These are phyloP conservation scores for Globisporangium acanthophoron DNA, from an alignment of 352 stramenopile species.

Conservation along the genomic window DNA sequence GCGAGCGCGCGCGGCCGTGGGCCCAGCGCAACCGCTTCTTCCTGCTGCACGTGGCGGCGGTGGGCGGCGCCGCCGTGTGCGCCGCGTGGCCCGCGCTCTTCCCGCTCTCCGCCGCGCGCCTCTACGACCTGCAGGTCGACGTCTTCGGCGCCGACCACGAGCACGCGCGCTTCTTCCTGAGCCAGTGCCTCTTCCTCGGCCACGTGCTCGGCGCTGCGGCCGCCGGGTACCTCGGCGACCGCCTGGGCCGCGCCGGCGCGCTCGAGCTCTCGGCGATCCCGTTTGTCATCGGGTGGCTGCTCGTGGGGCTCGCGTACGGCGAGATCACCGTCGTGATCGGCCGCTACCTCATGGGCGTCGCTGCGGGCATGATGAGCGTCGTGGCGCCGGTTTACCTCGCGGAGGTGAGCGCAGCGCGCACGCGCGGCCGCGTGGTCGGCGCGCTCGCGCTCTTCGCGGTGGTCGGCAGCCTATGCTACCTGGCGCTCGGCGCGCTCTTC, in stretches of 20 bases:
- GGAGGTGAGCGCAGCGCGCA: slow-evolving; percentile 57
- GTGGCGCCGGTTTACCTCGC: slow-evolving; percentile 66
- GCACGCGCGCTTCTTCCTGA: slow-evolving; percentile 67
- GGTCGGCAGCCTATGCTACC: slow-evolving; percentile 40
- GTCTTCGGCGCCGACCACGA: slow-evolving; percentile 68
- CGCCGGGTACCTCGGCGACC: slow-evolving; percentile 55
- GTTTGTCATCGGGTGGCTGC: slow-evolving; percentile 67
- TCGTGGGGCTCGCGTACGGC: slow-evolving; percentile 57
- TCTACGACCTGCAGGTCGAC: slow-evolving; percentile 86
- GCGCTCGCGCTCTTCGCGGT: slow-evolving; percentile 28
- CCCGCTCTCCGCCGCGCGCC: slow-evolving; percentile 53
- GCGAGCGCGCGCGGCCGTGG: slow-evolving; percentile 18
- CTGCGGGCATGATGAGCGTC: slow-evolving; percentile 52
- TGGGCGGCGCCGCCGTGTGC: slow-evolving; percentile 37
- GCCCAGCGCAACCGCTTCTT: slow-evolving; percentile 60
- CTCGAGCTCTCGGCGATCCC: slow-evolving; percentile 71
- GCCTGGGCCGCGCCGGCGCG: slow-evolving; percentile 57
- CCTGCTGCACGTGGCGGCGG: slow-evolving; percentile 42
- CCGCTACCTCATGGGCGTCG: slow-evolving; percentile 52
- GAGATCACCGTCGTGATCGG: slow-evolving; percentile 62
- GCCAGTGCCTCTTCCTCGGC: slow-evolving; percentile 58
- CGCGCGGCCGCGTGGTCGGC: slow-evolving; percentile 54
- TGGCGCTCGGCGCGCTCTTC: slow-evolving; percentile 51
- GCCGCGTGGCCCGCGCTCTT: slow-evolving; percentile 61
- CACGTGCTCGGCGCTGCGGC: slow-evolving; percentile 50